Percentiles rank a stretch among this genome's conserved stretches.
Evolutionary conservation across 1,284 basidiomycete genomes (phyloP).

Genomic region (Tilletia caries): DNA sequence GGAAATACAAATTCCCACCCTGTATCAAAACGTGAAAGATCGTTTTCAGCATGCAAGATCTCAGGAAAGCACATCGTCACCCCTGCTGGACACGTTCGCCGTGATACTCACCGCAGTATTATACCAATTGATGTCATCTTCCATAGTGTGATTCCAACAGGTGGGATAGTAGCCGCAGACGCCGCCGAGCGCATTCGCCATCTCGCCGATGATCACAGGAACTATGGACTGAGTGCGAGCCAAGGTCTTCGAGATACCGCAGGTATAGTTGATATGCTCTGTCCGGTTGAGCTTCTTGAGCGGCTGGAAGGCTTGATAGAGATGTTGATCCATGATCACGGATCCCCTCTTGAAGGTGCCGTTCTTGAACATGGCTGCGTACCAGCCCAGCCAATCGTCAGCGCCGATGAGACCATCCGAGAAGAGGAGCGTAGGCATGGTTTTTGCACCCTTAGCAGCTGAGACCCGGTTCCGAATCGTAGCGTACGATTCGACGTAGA

Average conservation of each 20-base stretch:
- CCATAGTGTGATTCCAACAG: neutral
- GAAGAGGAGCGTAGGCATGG: slow-evolving; percentile 49
- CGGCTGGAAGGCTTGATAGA: slow-evolving; percentile 19
- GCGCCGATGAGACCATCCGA: slow-evolving; percentile 32
- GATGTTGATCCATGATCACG: slow-evolving; percentile 18
- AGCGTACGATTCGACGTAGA: slow-evolving; percentile 45
- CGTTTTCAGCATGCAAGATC: neutral
- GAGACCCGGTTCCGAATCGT: slow-evolving; percentile 29
- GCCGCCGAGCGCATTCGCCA: neutral
- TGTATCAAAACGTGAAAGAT: neutral
- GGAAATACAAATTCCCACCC: neutral
- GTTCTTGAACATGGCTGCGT: neutral
- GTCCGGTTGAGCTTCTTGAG: neutral
- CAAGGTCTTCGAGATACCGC: neutral
- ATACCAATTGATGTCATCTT: neutral
- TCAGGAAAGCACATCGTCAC: neutral
- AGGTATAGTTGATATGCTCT: slow-evolving; percentile 19
- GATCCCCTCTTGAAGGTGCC: slow-evolving; percentile 1
- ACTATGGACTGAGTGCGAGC: neutral
- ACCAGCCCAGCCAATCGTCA: neutral
- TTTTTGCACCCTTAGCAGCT: slow-evolving; percentile 19
- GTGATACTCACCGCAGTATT: neutral
- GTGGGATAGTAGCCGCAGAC: neutral
- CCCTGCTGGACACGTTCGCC: too few relatives aligned
- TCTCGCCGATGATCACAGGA: slow-evolving; percentile 21